Base-by-base conservation (phyloP, 108 stramenopile genomes). In the Cyclotella atomus region DNA sequence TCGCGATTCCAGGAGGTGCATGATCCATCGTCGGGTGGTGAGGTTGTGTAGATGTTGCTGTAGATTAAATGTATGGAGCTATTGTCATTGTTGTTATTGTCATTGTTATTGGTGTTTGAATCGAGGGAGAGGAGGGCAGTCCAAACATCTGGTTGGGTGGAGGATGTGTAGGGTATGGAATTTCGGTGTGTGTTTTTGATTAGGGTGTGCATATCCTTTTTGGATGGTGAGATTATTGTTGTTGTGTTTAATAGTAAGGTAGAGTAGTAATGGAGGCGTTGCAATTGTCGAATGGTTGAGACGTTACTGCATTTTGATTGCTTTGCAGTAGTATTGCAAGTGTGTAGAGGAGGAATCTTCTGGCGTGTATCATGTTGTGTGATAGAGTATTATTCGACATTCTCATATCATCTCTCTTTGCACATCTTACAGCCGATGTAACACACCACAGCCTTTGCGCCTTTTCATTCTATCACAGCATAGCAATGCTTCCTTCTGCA, bases 1-100 rank as follows among this genome's bases (percentile, higher is more conserved):
- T 95, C 94, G 24, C 91, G 85, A 63, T 95, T 95, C 92, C 92
- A 93, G 20, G 69, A 73, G 29, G 73, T 70, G 25, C 67, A 65
- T 14, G 70, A 57, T 10, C 87, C 88, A 21, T 20, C 20, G 44
- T 74, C 73, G 20, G 73, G 69, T 20, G 17, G 9, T 6, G 71
- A 65, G 1, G 87, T 44, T n/a, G 83, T 57, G 27, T 59, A 62
- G 17, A 46, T 55, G 14, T 81, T 45, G n/a, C 41, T 16, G 73
- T 89, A 83, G 33, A 87, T 81, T 45, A 89, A 53, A 17, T 65
- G 69, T 25, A 88, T 79, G 20, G n/a, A n/a, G n/a, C n/a, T n/a
- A n/a, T n/a, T n/a, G n/a, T n/a, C 30, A 68, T 43, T 70, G 56
- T 27, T 52, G 71, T 8, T 73, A 30, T 53, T n/a, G n/a, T n/a